Percentiles rank a stretch among this genome's conserved stretches.
Conservation (phyloP, 805 yeast species). For the Ogataea methanolica region DNA sequence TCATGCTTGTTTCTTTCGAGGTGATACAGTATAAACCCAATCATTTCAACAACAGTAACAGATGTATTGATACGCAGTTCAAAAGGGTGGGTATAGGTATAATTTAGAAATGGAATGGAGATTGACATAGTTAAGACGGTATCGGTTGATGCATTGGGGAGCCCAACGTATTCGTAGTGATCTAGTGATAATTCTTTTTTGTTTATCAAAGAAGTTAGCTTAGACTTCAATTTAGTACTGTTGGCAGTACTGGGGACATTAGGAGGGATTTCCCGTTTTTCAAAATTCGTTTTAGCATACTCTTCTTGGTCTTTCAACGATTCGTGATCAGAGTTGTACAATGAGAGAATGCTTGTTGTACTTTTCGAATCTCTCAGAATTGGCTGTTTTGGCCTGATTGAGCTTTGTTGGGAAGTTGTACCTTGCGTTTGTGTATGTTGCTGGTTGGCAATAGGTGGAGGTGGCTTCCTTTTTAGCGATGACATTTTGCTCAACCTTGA, state of each 20-base stretch:
- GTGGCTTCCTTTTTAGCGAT: not conserved
- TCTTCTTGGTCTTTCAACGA: not conserved
- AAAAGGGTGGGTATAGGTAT: slow-evolving; percentile 9
- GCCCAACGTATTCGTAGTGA: slow-evolving; percentile 28
- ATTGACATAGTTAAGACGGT: slow-evolving; percentile 12
- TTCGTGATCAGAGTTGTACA: not conserved
- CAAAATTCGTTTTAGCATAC: slow-evolving; percentile 1
- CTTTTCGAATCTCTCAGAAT: slow-evolving; percentile 10
- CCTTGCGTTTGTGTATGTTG: not conserved
- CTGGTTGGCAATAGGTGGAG: not conserved
- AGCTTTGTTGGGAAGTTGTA: not conserved
- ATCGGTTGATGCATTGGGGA: slow-evolving; percentile 8
- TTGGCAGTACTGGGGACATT: too few relatives aligned
- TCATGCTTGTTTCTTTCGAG: slow-evolving; percentile 17
- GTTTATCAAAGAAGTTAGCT: slow-evolving; percentile 40
- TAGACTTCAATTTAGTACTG: slow-evolving; percentile 21
- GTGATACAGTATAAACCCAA: slow-evolving; percentile 46
- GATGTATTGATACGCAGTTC: slow-evolving; percentile 28
- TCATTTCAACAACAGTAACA: slow-evolving; percentile 46
- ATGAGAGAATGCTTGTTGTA: slow-evolving; percentile 2
- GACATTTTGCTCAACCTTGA: slow-evolving; percentile 1
- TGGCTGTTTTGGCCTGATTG: slow-evolving; percentile 11
- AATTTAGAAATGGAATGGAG: slow-evolving; percentile 14
- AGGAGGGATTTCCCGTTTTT: not conserved
- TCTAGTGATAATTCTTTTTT: slow-evolving; percentile 41